These are phyloP conservation scores for Wallemia hederae DNA, from an alignment of 1,284 basidiomycete species.

Conservation along the genomic window DNA sequence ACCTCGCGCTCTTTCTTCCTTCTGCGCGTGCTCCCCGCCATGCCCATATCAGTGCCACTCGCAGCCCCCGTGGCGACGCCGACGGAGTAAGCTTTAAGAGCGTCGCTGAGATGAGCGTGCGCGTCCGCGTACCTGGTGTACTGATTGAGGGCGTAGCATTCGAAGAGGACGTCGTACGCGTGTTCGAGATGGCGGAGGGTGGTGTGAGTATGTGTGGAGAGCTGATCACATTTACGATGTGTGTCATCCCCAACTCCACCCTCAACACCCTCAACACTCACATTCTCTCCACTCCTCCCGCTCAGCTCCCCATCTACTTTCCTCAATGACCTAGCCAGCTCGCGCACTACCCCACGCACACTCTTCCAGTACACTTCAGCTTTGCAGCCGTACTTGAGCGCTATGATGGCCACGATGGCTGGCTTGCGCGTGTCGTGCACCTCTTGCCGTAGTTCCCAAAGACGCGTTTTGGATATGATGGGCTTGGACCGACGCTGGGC, in stretches of 20 bases:
- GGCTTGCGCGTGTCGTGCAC: not conserved
- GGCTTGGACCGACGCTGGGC: not conserved
- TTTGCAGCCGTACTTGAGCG: not conserved
- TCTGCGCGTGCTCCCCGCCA: no score
- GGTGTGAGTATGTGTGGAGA: not conserved
- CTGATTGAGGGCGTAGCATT: not conserved
- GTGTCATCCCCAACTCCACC: no score
- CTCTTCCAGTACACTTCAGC: not conserved
- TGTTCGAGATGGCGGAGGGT: not conserved
- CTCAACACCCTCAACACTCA: no score
- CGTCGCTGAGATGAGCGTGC: not conserved
- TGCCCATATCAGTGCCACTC: no score
- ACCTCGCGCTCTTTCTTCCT: no score
- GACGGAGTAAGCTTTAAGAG: not conserved
- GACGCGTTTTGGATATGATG: not conserved
- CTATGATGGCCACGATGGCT: not conserved
- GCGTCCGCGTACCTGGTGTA: not conserved
- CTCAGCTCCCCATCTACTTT: not conserved
- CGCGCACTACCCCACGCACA: not conserved
- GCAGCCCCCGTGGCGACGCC: not conserved
- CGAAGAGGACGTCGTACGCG: not conserved
- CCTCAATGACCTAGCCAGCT: not conserved
- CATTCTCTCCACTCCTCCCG: no score
- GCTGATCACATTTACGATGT: no score
- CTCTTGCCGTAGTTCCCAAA: not conserved